phyloP scores from a whole-genome alignment of 108 stramenopile genomes.

The Tribonema minus region DNA sequence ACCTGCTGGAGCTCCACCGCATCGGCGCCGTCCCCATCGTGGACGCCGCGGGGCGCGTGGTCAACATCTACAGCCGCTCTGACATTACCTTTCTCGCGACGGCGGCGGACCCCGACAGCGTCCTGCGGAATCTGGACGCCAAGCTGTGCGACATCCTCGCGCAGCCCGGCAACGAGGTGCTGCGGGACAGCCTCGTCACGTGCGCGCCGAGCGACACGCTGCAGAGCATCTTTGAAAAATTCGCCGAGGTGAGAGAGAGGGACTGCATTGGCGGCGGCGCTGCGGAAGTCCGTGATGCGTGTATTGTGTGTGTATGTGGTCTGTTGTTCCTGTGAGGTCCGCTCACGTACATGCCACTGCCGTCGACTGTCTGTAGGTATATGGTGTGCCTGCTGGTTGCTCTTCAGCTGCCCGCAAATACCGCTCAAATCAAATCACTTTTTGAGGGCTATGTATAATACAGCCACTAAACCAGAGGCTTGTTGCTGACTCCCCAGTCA shows the following conservation, averaged over 20 bases:
- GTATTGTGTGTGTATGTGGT: too few relatives aligned
- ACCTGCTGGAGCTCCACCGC: constrained; percentile 23
- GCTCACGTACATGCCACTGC: too few relatives aligned
- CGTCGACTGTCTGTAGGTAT: too few relatives aligned
- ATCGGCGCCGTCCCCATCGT: constrained; percentile 61
- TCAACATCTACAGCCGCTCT: constrained; percentile 70
- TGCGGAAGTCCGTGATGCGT: too few relatives aligned
- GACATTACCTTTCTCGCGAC: constrained; percentile 85
- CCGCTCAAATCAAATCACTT: too few relatives aligned
- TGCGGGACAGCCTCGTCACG: constrained; percentile 23
- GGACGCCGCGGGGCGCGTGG: constrained; percentile 63
- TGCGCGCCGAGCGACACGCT: constrained; percentile 32
- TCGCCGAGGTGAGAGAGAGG: constrained; percentile 10
- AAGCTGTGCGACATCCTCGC: constrained; percentile 66
- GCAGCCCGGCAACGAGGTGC: constrained; percentile 34
- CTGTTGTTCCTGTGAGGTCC: too few relatives aligned
- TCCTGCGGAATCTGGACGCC: constrained; percentile 73
- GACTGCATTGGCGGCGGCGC: too few relatives aligned
- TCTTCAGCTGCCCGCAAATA: too few relatives aligned
- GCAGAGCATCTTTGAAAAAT: constrained; percentile 42
- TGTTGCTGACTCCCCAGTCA: too few relatives aligned
- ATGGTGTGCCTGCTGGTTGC: too few relatives aligned
- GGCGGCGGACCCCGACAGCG: constrained; percentile 81
- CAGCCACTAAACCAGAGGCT: too few relatives aligned
- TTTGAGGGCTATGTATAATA: too few relatives aligned